A percentile compares a stretch with the other conserved stretches of the same genome.
These are phyloP conservation scores for Alternaria longipes DNA, from an alignment of 2,329 filamentous ascomycete genomes.

Conservation along the genomic window DNA sequence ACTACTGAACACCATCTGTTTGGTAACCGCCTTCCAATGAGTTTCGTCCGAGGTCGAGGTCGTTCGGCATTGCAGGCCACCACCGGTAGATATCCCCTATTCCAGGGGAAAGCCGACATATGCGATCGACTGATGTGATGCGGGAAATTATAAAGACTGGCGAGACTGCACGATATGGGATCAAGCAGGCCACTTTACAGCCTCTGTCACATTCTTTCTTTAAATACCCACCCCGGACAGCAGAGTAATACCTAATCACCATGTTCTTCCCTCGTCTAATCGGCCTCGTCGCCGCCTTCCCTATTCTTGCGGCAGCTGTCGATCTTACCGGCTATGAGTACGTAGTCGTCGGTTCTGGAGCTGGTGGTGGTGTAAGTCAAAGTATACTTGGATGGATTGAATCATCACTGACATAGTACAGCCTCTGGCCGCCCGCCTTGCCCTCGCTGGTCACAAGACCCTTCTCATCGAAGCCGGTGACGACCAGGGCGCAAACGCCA, in stretches of 20 bases:
- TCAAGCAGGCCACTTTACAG: conserved; percentile 23
- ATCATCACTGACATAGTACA: conserved; percentile 1
- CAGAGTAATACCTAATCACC: conserved; percentile 17
- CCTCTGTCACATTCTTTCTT: conserved; percentile 28
- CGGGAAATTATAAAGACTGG: conserved; percentile 16
- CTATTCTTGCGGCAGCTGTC: conserved; percentile 36
- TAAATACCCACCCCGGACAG: conserved; percentile 5
- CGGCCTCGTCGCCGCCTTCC: conserved; percentile 29
- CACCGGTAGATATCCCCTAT: conserved; percentile 4
- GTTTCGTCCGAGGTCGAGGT: conserved; percentile 7
- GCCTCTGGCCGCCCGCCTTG: conserved; percentile 62
- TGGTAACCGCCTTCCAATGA: conserved; percentile 8
- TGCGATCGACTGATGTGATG: background rate
- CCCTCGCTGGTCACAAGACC: conserved; percentile 67
- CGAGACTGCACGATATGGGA: background rate
- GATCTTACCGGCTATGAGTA: conserved; percentile 64
- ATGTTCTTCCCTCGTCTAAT: conserved; percentile 38
- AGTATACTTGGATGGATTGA: background rate
- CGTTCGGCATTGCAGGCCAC: background rate
- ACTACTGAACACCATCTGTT: conserved; percentile 15
- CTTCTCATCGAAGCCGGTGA: conserved; percentile 70
- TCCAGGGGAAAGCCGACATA: conserved; percentile 6
- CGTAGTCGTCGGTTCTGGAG: conserved; percentile 66
- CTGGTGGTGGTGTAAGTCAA: conserved; percentile 36
- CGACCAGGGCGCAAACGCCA: conserved; percentile 62